Evolutionary conservation across 2,329 filamentous ascomycete species (phyloP).

Genomic region (Clarireedia paspali): DNA sequence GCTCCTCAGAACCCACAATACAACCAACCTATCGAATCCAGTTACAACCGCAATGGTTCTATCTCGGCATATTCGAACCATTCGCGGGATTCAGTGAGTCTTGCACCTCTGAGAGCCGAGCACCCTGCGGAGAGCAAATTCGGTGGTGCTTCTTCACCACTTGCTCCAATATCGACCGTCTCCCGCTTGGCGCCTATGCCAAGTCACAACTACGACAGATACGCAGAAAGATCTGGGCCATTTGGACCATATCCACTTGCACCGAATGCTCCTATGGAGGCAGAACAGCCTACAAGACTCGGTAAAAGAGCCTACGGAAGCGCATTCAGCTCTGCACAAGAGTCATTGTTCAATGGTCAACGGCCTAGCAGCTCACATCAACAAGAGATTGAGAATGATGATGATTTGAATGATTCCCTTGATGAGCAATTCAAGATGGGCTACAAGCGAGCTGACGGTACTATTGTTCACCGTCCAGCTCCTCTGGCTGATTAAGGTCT

Average conservation of each 20-base stretch:
- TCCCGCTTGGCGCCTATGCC: constrained; percentile 9
- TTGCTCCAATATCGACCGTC: constrained; percentile 14
- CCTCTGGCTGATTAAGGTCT: no score
- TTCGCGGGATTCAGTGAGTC: constrained; percentile 8
- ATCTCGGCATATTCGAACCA: neutral
- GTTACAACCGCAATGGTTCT: constrained; percentile 2
- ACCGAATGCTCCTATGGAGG: neutral
- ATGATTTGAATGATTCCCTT: constrained; percentile 6
- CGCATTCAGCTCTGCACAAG: constrained; percentile 23
- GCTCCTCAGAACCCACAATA: neutral
- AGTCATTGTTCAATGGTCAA: constrained; percentile 36
- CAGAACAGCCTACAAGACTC: constrained; percentile 15
- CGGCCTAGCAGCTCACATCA: constrained; percentile 31
- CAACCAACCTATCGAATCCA: neutral
- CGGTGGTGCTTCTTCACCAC: constrained; percentile 21
- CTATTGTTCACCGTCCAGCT: neutral
- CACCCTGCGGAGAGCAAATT: constrained; percentile 12
- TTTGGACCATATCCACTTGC: constrained; percentile 17
- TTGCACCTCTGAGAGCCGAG: constrained; percentile 14
- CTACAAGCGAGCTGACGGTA: constrained; percentile 29
- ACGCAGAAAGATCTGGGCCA: constrained; percentile 12
- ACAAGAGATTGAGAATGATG: constrained; percentile 16
- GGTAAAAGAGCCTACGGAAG: constrained; percentile 23
- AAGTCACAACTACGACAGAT: constrained; percentile 11
- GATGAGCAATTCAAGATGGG: constrained; percentile 9